These are phyloP conservation scores for Halophytophthora batemanensis DNA, from an alignment of 352 stramenopile species.

Conservation along the genomic window DNA sequence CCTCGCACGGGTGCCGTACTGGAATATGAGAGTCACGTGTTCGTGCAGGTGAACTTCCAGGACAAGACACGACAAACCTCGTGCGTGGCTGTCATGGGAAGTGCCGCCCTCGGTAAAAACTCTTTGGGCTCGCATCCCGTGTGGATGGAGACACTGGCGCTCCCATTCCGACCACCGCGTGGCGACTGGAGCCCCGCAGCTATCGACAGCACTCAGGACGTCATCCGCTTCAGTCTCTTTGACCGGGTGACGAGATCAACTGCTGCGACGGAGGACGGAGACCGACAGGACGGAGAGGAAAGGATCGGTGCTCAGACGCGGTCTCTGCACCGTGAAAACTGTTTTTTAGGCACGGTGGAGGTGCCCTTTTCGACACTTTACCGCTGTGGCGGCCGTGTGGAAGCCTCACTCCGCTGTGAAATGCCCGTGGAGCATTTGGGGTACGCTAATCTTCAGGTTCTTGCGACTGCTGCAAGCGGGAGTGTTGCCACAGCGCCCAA, in stretches of 20 bases:
- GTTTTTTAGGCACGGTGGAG: slow-evolving; percentile 79
- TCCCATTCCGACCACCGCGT: slow-evolving; percentile 84
- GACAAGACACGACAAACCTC: slow-evolving; percentile 69
- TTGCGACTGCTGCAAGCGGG: not conserved
- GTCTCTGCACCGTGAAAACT: slow-evolving; percentile 70
- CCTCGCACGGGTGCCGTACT: slow-evolving; percentile 2
- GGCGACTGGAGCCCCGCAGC: slow-evolving; percentile 79
- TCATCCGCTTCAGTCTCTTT: slow-evolving; percentile 86
- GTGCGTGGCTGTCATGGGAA: slow-evolving; percentile 21
- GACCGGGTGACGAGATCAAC: slow-evolving; percentile 71
- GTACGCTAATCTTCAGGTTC: slow-evolving; percentile 56
- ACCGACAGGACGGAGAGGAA: slow-evolving; percentile 32
- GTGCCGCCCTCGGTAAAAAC: slow-evolving; percentile 2
- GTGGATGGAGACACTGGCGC: slow-evolving; percentile 91
- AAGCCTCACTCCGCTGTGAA: slow-evolving; percentile 78
- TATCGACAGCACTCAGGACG: slow-evolving; percentile 69
- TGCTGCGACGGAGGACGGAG: slow-evolving; percentile 10
- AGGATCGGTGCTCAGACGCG: slow-evolving; percentile 17
- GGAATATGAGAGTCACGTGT: slow-evolving; percentile 50
- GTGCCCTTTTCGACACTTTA: slow-evolving; percentile 91
- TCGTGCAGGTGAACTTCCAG: slow-evolving; percentile 86
- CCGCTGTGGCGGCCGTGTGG: slow-evolving; percentile 60
- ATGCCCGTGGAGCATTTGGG: slow-evolving; percentile 84
- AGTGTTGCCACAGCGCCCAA: slow-evolving; percentile 9
- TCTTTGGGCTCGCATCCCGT: slow-evolving; percentile 41